Evolutionary conservation across 176 grass and related monocot species (phyloP), one percentile per base, ranked within the genome.

Genomic region (Neostapfia colusana): DNA sequence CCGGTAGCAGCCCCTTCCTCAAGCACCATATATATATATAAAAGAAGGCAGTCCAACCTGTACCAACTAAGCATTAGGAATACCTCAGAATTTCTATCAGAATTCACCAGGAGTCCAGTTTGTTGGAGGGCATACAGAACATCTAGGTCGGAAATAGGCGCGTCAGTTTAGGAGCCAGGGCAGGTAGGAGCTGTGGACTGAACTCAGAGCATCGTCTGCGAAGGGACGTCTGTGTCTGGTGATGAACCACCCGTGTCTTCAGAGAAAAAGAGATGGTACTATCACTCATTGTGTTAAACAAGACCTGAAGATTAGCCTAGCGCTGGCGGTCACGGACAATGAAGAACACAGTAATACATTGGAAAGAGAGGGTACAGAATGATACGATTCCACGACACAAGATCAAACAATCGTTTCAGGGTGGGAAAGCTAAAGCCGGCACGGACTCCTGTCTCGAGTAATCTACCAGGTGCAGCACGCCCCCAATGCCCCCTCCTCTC

Each of bases 371-470:
- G 23, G 10, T 28, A 10, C 15, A 12, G 37, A 48, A 64, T 0
- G 46, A 77, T 77, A 20, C 57, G 37, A 82, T 77, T 71, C 72
- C 13, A 68, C 66, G 72, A 25, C 45, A 76, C 15, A 69, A 38
- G 55, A 86, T 63, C 37, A 35, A 58, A 58, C 26, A 24, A 78
- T 27, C 26, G 55, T 54, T 34, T 49, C 55, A 76, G 72, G 56
- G 76, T 38, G 48, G 31, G 27, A 62, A 76, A 63, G 55, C 65
- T 31, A 38, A 20, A n/a, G 36, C 31, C 28, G n/a, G 31, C 49
- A 44, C 43, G 46, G 14, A 67, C 55, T 12, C 8, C 24, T 53
- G 65, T 27, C 1, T 55, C 51, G 51, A 55, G 51, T 55, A 55
- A 55, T 55, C 51, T 55, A 55, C 70, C 48, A 72, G 55, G 8